These are phyloP conservation scores for Dioszegia hungarica DNA, from an alignment of 768 basidiomycete genomes.

Conservation along the genomic window DNA sequence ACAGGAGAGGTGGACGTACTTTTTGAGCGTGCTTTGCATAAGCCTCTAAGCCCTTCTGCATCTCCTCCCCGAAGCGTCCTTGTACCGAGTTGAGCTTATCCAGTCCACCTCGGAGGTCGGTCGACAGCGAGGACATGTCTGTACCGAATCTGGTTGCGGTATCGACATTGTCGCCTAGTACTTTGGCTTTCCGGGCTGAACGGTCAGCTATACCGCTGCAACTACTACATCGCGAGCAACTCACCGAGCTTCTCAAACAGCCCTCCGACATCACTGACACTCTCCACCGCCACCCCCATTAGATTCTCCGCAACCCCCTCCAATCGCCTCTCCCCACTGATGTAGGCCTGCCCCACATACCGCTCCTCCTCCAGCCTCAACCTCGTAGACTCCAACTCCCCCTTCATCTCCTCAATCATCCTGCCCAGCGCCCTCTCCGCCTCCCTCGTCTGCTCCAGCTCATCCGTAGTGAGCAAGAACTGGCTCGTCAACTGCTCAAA, in stretches of 20 bases:
- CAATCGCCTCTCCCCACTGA: slow-evolving; percentile 65
- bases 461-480: slow-evolving; percentile 68
- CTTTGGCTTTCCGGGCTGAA: slow-evolving; percentile 67
- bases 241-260: slow-evolving; percentile 80
- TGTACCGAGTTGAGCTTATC: slow-evolving; percentile 61
- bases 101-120: slow-evolving; percentile 58
- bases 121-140: slow-evolving; percentile 57
- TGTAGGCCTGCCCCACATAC: slow-evolving; percentile 69
- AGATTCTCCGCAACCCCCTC: slow-evolving; percentile 69
- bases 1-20: slow-evolving; percentile 28
- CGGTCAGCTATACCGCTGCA: background rate
- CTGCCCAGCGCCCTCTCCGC: slow-evolving; percentile 53
- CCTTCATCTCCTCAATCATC: slow-evolving; percentile 57
- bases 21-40: slow-evolving; percentile 60
- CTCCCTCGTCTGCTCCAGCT: slow-evolving; percentile 56
- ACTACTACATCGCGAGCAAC: slow-evolving; percentile 29
- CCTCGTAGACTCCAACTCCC: slow-evolving; percentile 60
- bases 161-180: slow-evolving; percentile 63
- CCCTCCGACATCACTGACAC: slow-evolving; percentile 63
- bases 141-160: slow-evolving; percentile 63
- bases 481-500: slow-evolving; percentile 82
- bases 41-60: slow-evolving; percentile 59
- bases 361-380: slow-evolving; percentile 71
- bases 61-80: slow-evolving; percentile 55
- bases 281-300: slow-evolving; percentile 63